phyloP scores from a whole-genome alignment of 345 rosid genomes.

The Psidium guajava region DNA sequence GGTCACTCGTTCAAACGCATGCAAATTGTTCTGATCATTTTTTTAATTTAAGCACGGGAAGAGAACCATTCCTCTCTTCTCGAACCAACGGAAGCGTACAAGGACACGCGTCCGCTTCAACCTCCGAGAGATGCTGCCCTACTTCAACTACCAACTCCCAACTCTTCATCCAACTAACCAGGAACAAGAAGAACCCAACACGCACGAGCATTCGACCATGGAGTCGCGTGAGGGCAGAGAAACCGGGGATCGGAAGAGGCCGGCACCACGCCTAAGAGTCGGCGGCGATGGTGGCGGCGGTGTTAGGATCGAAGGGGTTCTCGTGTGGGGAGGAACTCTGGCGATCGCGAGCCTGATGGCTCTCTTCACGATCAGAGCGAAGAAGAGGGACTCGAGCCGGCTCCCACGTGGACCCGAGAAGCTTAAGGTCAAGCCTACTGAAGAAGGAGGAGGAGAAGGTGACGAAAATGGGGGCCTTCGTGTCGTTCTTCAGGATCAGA shows the following conservation, averaged over 20 bases:
- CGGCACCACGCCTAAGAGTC: background rate
- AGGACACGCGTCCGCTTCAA: constrained; percentile 15
- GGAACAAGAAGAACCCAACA: too few relatives aligned
- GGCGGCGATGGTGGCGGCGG: background rate
- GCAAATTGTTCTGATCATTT: background rate
- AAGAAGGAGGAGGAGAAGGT: background rate
- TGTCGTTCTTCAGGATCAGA: background rate
- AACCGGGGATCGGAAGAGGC: background rate
- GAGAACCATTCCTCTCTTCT: background rate
- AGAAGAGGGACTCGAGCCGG: background rate
- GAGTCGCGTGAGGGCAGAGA: background rate
- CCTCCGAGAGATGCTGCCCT: constrained; percentile 17
- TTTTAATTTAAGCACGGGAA: background rate
- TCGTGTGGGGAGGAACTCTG: constrained; percentile 38
- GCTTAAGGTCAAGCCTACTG: background rate
- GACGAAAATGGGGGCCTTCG: background rate
- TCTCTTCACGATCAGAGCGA: constrained; percentile 14
- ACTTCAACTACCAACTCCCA: background rate
- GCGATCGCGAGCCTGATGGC: constrained; percentile 29
- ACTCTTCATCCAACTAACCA: background rate
- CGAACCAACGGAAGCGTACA: background rate
- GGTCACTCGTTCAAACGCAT: background rate
- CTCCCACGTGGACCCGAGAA: background rate
- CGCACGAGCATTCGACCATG: background rate
- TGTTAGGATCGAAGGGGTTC: constrained; percentile 15